Conservation (phyloP, 2,329 filamentous ascomycete species). For the Aureobasidium melanogenum region DNA sequence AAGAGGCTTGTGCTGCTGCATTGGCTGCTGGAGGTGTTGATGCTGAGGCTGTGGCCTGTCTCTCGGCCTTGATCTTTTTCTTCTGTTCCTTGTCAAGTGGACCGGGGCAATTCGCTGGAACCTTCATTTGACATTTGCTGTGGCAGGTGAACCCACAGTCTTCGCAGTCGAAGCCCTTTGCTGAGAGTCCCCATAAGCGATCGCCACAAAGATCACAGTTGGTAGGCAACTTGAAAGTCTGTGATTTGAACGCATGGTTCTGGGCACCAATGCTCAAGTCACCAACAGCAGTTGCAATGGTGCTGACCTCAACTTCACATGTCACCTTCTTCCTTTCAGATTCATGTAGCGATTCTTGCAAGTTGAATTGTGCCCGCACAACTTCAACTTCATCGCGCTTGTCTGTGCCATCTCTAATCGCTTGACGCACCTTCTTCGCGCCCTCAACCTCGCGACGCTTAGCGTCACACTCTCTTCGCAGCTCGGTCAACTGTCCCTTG, state of each 20-base stretch:
- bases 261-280: slow-evolving; percentile 87
- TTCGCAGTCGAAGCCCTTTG: slow-evolving; percentile 91
- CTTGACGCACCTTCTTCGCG: slow-evolving; percentile 63
- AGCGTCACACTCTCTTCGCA: slow-evolving; percentile 75
- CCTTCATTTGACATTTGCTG: slow-evolving; percentile 98
- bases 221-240: slow-evolving; percentile 98
- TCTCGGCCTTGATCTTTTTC: slow-evolving; percentile 82
- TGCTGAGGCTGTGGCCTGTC: slow-evolving; percentile 68
- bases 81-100: slow-evolving; percentile 90
- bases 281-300: slow-evolving; percentile 83
- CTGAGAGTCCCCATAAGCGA: slow-evolving; percentile 91
- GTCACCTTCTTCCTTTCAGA: slow-evolving; percentile 75
- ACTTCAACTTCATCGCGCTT: slow-evolving; percentile 82
- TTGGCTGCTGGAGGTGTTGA: slow-evolving; percentile 13
- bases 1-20: slow-evolving; percentile 5
- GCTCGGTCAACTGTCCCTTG: slow-evolving; percentile 70
- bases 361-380: slow-evolving; percentile 69
- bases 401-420: slow-evolving; percentile 72
- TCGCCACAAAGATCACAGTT: slow-evolving; percentile 97
- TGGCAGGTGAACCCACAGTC: slow-evolving; percentile 98
- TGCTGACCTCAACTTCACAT: slow-evolving; percentile 86
- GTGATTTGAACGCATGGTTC: slow-evolving; percentile 96
- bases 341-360: slow-evolving; percentile 79
- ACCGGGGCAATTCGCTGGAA: slow-evolving; percentile 88
- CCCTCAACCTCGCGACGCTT: slow-evolving; percentile 78